Conservation (phyloP, 176 grass and related monocot genomes). For the Typha latifolia region DNA sequence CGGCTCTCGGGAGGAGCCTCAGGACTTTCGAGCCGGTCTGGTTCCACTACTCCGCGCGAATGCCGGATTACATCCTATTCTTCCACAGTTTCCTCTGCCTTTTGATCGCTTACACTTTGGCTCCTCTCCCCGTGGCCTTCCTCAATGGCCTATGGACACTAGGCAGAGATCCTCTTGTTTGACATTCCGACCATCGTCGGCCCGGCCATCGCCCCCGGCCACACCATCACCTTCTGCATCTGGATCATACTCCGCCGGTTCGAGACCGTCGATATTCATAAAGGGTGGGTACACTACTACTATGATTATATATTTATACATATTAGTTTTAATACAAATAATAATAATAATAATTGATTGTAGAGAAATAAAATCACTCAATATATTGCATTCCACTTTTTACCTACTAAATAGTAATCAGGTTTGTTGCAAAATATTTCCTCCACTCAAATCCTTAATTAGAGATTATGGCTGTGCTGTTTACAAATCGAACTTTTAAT, state of each 20-base stretch:
- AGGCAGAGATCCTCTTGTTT: slow-evolving; percentile 76
- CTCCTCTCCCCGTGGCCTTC: slow-evolving; percentile 73
- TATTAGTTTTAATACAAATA: too few species aligned
- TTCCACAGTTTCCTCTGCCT: slow-evolving; percentile 76
- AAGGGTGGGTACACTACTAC: too few species aligned
- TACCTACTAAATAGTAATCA: too few species aligned
- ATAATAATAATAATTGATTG: too few species aligned
- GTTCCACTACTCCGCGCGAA: slow-evolving; percentile 48
- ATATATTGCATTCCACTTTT: too few species aligned
- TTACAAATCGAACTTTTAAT: too few species aligned
- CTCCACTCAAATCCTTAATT: too few species aligned
- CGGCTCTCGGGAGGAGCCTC: slow-evolving; percentile 59
- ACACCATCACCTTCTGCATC: slow-evolving; percentile 89
- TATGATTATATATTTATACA: too few species aligned
- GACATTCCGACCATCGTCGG: slow-evolving; percentile 66
- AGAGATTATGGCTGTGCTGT: too few species aligned
- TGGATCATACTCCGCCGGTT: slow-evolving; percentile 74
- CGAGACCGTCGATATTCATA: slow-evolving; percentile 84
- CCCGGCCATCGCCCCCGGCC: slow-evolving; percentile 60
- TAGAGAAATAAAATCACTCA: too few species aligned
- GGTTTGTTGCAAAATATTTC: too few species aligned
- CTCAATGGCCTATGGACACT: slow-evolving; percentile 72
- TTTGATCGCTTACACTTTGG: slow-evolving; percentile 58
- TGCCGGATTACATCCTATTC: slow-evolving; percentile 62
- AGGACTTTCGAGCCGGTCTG: slow-evolving; percentile 43